phyloP scores from a whole-genome alignment of 805 yeast genomes.

The Scheffersomyces amazonensis region DNA sequence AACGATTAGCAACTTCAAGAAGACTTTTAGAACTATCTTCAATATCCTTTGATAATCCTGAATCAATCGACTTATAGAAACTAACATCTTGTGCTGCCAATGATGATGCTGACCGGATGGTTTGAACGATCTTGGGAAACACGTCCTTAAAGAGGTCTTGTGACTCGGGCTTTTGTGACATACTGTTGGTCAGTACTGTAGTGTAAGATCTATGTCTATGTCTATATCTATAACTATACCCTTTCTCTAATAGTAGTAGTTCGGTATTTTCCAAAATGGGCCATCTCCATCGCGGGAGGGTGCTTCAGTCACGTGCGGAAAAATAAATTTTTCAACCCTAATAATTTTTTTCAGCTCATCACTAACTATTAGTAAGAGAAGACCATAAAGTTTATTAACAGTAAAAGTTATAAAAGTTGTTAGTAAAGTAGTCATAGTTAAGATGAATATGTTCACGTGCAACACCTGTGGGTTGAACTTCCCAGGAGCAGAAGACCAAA shows the following conservation, averaged over 20 bases:
- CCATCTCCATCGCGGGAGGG: too few relatives aligned
- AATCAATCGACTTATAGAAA: conserved; percentile 66
- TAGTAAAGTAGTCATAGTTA: not conserved
- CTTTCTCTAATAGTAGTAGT: too few relatives aligned
- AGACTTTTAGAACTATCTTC: conserved; percentile 40
- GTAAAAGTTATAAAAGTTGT: too few relatives aligned
- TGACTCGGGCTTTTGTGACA: too few relatives aligned
- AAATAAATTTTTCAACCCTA: too few relatives aligned
- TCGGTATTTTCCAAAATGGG: too few relatives aligned
- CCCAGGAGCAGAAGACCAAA: conserved; percentile 76
- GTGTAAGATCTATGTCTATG: too few relatives aligned
- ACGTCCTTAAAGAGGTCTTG: conserved; percentile 9
- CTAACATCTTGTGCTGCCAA: conserved; percentile 78
- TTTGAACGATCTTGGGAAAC: conserved; percentile 49
- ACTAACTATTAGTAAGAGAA: not conserved
- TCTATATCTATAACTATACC: too few relatives aligned
- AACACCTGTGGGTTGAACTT: conserved; percentile 85
- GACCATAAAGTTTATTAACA: too few relatives aligned
- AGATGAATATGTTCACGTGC: conserved; percentile 52
- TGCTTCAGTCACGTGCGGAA: too few relatives aligned
- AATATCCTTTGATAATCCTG: conserved; percentile 36
- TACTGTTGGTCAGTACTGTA: too few relatives aligned
- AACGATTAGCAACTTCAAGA: conserved; percentile 43
- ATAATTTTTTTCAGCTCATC: not conserved
- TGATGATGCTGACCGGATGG: conserved; percentile 65